Conservation (phyloP, 2,329 filamentous ascomycete species). For the Blastomyces percursus region DNA sequence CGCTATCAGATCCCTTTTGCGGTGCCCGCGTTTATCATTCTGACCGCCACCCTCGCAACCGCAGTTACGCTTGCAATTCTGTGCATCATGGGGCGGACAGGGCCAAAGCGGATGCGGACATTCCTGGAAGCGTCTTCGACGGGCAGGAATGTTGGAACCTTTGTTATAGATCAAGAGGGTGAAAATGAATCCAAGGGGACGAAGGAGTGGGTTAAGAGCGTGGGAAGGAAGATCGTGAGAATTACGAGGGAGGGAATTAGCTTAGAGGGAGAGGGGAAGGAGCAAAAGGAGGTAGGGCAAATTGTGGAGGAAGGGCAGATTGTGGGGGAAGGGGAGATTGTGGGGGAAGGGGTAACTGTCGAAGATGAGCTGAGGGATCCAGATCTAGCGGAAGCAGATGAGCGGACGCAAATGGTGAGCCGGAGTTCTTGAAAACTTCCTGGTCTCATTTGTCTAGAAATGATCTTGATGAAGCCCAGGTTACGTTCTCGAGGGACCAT, state of each 20-base stretch:
- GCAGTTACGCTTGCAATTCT: neutral
- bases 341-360: too few relatives aligned
- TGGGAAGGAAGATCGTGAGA: neutral
- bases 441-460: neutral
- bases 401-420: neutral
- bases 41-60: neutral
- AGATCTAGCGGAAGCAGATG: neutral
- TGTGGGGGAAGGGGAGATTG: too few relatives aligned
- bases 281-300: neutral
- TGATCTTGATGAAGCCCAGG: neutral
- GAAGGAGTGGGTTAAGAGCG: slow-evolving; percentile 5
- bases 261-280: neutral
- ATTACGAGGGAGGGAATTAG: neutral
- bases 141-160: slow-evolving; percentile 5
- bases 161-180: neutral
- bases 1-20: slow-evolving; percentile 1
- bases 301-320: neutral
- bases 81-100: slow-evolving; percentile 3
- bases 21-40: neutral
- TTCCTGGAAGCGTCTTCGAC: slow-evolving; percentile 7
- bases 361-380: neutral
- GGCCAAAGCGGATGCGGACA: slow-evolving; percentile 3
- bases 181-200: neutral
- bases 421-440: neutral
- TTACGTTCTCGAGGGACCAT: neutral